A percentile compares a stretch with the other conserved stretches of the same genome.
Evolutionary conservation across 2,329 filamentous ascomycete genomes (phyloP).

Genomic region (Aspergillus viridinutans): DNA sequence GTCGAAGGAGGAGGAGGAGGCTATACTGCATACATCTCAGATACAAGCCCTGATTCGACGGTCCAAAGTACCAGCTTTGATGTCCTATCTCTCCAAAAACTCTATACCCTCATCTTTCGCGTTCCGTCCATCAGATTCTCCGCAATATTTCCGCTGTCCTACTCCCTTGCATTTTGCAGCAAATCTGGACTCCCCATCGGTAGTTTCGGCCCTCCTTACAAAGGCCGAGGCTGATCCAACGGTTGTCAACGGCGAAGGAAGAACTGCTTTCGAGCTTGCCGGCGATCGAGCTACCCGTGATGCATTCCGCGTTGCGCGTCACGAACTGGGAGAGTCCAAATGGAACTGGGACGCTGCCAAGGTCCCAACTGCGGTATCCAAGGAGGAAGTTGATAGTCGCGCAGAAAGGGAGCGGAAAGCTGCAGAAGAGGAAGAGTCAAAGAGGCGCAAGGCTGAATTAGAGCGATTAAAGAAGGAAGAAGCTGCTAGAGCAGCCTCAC

Average conservation of each 20-base stretch:
- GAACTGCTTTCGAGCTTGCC: conserved; percentile 78
- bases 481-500: conserved; percentile 29
- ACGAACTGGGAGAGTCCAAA: conserved; percentile 69
- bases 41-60: conserved; percentile 82
- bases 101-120: conserved; percentile 65
- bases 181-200: conserved; percentile 69
- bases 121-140: conserved; percentile 65
- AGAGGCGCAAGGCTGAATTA: conserved; percentile 69
- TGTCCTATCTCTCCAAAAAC: conserved; percentile 80
- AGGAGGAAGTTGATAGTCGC: conserved; percentile 66
- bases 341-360: conserved; percentile 77
- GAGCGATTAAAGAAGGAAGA: conserved; percentile 67
- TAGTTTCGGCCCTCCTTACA: conserved; percentile 72
- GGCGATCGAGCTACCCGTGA: conserved; percentile 83
- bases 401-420: conserved; percentile 67
- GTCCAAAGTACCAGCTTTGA: conserved; percentile 80
- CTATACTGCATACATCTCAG: conserved; percentile 79
- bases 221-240: conserved; percentile 74
- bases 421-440: conserved; percentile 63
- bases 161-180: conserved; percentile 84
- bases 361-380: conserved; percentile 67
- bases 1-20: conserved; percentile 78
- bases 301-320: conserved; percentile 82
- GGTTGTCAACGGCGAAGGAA: conserved; percentile 67
- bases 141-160: conserved; percentile 72